Evolutionary conservation across 164 flowering plant genomes (phyloP).

Genomic region (Warburgia ugandensis): DNA sequence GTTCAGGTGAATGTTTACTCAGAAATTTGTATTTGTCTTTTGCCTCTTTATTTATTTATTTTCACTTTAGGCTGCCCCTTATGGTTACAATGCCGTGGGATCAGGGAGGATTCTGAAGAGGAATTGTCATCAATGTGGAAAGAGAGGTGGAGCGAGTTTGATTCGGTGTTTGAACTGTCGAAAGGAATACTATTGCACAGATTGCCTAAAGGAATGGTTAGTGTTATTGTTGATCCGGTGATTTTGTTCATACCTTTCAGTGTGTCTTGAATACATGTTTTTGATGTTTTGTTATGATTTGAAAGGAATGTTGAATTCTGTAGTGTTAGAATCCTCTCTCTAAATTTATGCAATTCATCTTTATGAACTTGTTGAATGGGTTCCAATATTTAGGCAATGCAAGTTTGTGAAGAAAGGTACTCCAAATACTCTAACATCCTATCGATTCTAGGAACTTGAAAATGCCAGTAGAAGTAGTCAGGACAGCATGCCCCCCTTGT

Average conservation of each 20-base stretch:
- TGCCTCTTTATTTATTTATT: background rate
- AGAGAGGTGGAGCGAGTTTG: background rate
- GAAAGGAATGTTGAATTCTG: background rate
- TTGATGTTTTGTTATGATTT: too few relatives aligned
- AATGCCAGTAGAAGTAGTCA: too few relatives aligned
- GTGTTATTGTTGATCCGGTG: background rate
- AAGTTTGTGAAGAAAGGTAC: too few relatives aligned
- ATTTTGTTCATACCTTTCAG: background rate
- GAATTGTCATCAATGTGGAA: constrained; percentile 7
- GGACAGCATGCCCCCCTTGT: too few relatives aligned
- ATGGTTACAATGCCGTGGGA: background rate
- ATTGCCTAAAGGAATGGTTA: constrained; percentile 1
- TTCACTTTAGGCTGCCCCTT: constrained; percentile 6
- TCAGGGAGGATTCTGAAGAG: background rate
- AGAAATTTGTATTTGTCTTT: too few relatives aligned
- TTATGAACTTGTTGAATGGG: too few relatives aligned
- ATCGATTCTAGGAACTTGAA: too few relatives aligned
- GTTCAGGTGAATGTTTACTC: constrained; percentile 42
- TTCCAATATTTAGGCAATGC: too few relatives aligned
- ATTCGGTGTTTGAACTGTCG: constrained; percentile 6
- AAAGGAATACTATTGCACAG: constrained; percentile 1
- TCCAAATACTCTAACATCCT: too few relatives aligned
- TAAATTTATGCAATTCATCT: too few relatives aligned
- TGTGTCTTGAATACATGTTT: background rate
- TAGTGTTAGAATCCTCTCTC: background rate